Evolutionary conservation across 306 rosid species (phyloP).

Genomic region (Cicer bijugum): DNA sequence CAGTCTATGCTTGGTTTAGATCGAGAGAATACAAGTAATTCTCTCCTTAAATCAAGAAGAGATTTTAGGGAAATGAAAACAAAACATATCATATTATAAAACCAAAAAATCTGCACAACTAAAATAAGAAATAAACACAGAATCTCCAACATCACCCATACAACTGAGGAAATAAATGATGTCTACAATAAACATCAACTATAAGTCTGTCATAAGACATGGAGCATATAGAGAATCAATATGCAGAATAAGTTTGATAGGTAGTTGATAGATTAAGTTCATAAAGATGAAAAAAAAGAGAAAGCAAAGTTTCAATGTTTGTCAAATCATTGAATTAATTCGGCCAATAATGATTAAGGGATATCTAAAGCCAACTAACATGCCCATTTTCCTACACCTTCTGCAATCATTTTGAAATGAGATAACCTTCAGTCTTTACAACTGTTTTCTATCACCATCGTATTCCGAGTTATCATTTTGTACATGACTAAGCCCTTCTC

Average conservation of each 20-base stretch:
- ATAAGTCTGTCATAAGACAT: conserved; percentile 20
- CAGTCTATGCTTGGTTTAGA: too few species aligned
- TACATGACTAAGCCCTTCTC: conserved; percentile 2
- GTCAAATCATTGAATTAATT: background rate
- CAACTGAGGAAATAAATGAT: conserved; percentile 26
- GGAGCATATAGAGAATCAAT: conserved; percentile 8
- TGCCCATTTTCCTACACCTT: conserved; percentile 9
- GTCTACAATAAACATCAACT: conserved; percentile 26
- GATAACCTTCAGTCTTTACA: background rate
- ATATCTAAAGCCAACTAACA: background rate
- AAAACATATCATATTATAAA: too few species aligned
- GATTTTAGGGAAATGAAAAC: too few species aligned
- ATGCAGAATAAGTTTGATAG: conserved; percentile 23
- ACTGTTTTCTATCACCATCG: conserved; percentile 5
- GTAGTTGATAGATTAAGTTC: background rate
- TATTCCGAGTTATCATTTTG: background rate
- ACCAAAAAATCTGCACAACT: too few species aligned
- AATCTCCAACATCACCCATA: background rate
- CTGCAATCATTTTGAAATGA: conserved; percentile 14
- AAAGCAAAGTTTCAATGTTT: conserved; percentile 8
- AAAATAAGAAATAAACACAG: too few species aligned
- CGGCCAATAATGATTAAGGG: background rate
- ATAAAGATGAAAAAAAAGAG: background rate
- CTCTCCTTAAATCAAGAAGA: too few species aligned
- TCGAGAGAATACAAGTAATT: too few species aligned